Evolutionary conservation across 345 rosid species (phyloP).

Genomic region (Melaleuca alternifolia): DNA sequence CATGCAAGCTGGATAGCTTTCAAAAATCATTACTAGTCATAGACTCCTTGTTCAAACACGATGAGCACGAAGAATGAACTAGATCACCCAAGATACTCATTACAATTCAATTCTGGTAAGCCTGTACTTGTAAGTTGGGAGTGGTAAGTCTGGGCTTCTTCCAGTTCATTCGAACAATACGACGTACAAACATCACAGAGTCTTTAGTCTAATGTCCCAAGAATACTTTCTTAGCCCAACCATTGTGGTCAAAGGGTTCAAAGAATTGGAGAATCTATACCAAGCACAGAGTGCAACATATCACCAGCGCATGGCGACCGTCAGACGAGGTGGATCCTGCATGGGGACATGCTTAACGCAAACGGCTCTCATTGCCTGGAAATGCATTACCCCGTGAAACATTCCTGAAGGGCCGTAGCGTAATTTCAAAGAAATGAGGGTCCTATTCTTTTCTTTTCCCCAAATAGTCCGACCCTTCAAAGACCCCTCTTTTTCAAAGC

Average conservation of each 20-base stretch:
- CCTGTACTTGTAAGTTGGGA: neutral
- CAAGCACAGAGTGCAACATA: neutral
- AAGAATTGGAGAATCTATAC: neutral
- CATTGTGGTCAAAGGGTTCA: neutral
- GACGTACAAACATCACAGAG: too few species aligned
- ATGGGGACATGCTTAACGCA: neutral
- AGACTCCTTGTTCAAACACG: neutral
- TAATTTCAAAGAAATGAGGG: neutral
- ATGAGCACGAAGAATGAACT: neutral
- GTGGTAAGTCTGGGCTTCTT: neutral
- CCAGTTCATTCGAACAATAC: neutral
- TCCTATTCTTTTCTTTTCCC: neutral
- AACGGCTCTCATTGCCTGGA: neutral
- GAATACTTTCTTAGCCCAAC: neutral
- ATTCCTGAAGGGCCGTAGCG: neutral
- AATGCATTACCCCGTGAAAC: neutral
- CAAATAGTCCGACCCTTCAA: neutral
- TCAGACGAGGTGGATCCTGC: neutral
- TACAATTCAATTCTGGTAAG: neutral
- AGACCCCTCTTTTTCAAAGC: neutral
- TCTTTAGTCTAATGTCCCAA: neutral
- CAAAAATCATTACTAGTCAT: neutral
- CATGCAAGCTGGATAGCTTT: neutral
- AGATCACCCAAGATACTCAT: neutral
- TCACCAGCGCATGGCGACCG: too few species aligned